Conservation (phyloP, 1,139 yeast genomes). For the Debaryomyces fabryi region DNA sequence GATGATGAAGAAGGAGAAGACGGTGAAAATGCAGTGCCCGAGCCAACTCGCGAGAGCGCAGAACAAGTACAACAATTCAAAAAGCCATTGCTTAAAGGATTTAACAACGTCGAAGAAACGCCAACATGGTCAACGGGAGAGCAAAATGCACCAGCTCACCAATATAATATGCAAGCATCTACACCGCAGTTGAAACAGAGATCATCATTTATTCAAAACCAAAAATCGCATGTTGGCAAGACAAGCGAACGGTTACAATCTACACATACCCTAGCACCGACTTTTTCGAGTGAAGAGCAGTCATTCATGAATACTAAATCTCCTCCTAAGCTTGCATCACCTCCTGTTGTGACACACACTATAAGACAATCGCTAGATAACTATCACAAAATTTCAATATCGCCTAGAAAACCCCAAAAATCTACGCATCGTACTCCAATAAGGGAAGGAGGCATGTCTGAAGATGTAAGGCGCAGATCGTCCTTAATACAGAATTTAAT, state of each 20-base stretch:
- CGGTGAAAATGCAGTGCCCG: slow-evolving; percentile 14
- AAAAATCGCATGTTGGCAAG: slow-evolving; percentile 2
- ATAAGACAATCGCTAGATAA: slow-evolving; percentile 40
- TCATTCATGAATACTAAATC: slow-evolving; percentile 12
- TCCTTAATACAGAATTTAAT: slow-evolving; percentile 45
- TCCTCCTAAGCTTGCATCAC: slow-evolving; percentile 10
- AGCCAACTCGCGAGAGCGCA: slow-evolving; percentile 8
- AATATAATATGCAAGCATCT: slow-evolving; percentile 30
- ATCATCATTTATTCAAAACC: slow-evolving; percentile 15
- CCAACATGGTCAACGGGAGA: slow-evolving; percentile 46
- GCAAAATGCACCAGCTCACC: slow-evolving; percentile 17
- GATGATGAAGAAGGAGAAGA: slow-evolving; percentile 21
- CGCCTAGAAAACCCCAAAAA: slow-evolving; percentile 29
- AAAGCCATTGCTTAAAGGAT: slow-evolving; percentile 25
- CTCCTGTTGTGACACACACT: slow-evolving; percentile 26
- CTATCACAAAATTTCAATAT: slow-evolving; percentile 39
- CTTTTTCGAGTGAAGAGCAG: slow-evolving; percentile 14
- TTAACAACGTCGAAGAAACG: slow-evolving; percentile 31
- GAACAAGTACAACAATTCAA: slow-evolving; percentile 18
- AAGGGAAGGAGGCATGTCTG: slow-evolving; percentile 19
- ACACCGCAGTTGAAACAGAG: slow-evolving; percentile 37
- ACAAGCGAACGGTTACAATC: slow-evolving; percentile 24
- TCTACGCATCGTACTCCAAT: slow-evolving; percentile 21
- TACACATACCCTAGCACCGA: slow-evolving; percentile 25
- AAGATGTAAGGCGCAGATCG: slow-evolving; percentile 33